A percentile compares a stretch with the other conserved stretches of the same genome.
Conservation (phyloP, 1,284 basidiomycete genomes). For the Sanguinoderma infundibulare region DNA sequence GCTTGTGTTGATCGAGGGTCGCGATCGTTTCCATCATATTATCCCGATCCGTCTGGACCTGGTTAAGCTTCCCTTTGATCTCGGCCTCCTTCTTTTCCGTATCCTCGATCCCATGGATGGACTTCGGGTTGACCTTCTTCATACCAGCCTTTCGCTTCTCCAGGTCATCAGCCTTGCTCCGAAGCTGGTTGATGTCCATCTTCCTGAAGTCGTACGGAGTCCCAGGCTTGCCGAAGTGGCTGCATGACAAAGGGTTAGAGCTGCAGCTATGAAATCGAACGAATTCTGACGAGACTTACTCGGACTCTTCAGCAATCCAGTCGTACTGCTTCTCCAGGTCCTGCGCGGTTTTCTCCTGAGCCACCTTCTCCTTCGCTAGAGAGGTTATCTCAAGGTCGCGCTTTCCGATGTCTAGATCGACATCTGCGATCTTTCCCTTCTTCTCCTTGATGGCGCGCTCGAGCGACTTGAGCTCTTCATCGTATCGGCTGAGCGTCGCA, state of each 20-base stretch:
- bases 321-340: conserved; percentile 82
- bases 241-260: conserved; percentile 31
- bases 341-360: conserved; percentile 48
- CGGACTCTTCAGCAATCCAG: conserved; percentile 89
- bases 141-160: conserved; percentile 84
- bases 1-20: conserved; percentile 94
- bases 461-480: conserved; percentile 85
- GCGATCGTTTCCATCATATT: conserved; percentile 97
- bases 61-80: conserved; percentile 88
- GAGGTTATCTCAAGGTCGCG: conserved; percentile 56
- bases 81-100: conserved; percentile 94
- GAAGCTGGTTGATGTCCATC: conserved; percentile 71
- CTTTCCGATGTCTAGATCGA: conserved; percentile 64
- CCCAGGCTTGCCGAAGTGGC: conserved; percentile 83
- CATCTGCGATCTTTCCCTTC: conserved; percentile 75
- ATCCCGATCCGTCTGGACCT: conserved; percentile 91
- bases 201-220: conserved; percentile 84
- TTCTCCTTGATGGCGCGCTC: conserved; percentile 84
- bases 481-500: conserved; percentile 86
- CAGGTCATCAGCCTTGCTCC: conserved; percentile 76
- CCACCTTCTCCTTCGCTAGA: conserved; percentile 57
- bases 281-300: conserved; percentile 53
- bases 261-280: no score
- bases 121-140: conserved; percentile 96
- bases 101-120: conserved; percentile 96